Base-by-base conservation (phyloP, 495 filamentous ascomycete species). In the Aspergillus ellipticus region DNA sequence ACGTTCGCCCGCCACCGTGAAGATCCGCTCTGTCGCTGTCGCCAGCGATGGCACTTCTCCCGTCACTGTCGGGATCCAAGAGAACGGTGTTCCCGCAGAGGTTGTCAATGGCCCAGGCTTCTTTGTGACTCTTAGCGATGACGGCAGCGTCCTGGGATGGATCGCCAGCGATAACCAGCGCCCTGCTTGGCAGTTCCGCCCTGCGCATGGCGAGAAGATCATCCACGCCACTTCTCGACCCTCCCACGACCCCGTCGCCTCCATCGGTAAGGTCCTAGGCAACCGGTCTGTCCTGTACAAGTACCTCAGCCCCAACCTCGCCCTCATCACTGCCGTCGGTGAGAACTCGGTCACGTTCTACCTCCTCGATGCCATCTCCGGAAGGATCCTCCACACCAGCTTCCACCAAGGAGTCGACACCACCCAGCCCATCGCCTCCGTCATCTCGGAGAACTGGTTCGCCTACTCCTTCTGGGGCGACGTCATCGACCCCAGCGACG, bases 211-310 rank as follows among this genome's bases (percentile, higher is more conserved):
- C 45, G 83, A 96, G 71, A 77, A 75, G 54, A 83, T 96, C 49
- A 72, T 85, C 37, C 73, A 77, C 31, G 78, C 92, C 26, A 85
- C 82, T 13, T 71, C 85, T 22, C 80, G 89, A 28, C 85, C 90
- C 13, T 60, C 78, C 6, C 86, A 94, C 60, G 93, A 97, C 57
- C 90, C 90, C 3, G 86, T 96, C 42, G 93, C 95, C 9, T 97
- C 94, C 0, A 96, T 99, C 54, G 94, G 95, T 43, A 88, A 89
- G 55, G 94, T 96, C 17, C 82, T 97, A 29, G 92, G 90, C 49
- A 86, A 97, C 63, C 86, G 94, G 17, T 87, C 85, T 1, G 94
- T 99, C 39, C 79, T 96, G 56, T 99, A 97, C 82, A 99, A 99
- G 74, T 97, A 97, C 68, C 75, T 99, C 21, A 94, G 92, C 72